These are phyloP conservation scores for Takashimella koratensis DNA, from an alignment of 1,284 basidiomycete genomes.

Conservation along the genomic window DNA sequence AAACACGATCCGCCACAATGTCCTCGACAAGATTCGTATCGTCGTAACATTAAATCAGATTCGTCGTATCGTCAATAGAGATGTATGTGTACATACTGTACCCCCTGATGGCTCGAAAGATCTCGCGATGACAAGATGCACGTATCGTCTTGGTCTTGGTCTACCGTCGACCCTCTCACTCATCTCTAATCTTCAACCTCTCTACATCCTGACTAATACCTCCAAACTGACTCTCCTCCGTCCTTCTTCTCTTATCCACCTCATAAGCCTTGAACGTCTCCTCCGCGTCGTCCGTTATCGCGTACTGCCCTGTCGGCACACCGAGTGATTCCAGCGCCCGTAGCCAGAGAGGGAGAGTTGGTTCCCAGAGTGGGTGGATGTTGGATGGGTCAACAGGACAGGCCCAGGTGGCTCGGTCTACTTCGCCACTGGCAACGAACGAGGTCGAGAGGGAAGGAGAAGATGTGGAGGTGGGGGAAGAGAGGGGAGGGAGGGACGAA, in stretches of 20 bases:
- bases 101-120: no score
- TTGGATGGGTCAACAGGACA: conserved; percentile 42
- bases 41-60: no score
- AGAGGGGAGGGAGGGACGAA: background rate
- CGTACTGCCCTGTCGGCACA: conserved; percentile 26
- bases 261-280: conserved; percentile 44
- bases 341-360: conserved; percentile 43
- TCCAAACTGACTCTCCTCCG: conserved; percentile 6
- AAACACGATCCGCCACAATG: no score
- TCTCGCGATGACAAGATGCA: no score
- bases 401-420: conserved; percentile 34
- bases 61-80: no score
- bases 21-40: no score
- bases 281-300: conserved; percentile 35
- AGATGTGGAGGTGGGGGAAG: background rate
- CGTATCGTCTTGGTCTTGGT: no score
- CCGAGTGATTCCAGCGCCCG: conserved; percentile 25
- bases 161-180: no score
- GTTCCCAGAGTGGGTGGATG: conserved; percentile 46
- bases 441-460: background rate
- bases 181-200: background rate
- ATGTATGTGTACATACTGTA: no score
- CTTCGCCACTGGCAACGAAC: conserved; percentile 20
- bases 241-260: conserved; percentile 36
- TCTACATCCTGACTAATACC: background rate